Conservation (phyloP, 2,329 filamentous ascomycete species). For the Kalaharituber pfeilii region DNA sequence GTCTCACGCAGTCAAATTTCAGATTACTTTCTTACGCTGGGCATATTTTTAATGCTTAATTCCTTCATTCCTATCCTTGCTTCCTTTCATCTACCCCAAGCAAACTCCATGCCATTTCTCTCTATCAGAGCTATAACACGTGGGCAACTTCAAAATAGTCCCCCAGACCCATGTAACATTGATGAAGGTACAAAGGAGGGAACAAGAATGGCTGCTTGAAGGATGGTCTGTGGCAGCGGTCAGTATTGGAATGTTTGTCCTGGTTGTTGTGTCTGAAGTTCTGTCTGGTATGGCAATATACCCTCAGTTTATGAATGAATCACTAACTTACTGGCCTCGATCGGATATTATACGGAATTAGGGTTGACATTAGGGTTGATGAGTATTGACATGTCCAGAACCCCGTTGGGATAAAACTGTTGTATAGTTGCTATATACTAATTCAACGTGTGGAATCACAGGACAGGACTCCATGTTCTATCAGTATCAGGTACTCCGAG, state of each 20-base stretch:
- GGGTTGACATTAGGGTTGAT: background rate
- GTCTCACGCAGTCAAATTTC: no score
- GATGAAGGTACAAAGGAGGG: background rate
- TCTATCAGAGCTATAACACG: background rate
- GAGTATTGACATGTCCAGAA: background rate
- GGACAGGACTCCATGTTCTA: conserved; percentile 1
- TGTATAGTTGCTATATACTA: background rate
- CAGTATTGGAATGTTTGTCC: background rate
- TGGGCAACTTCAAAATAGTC: background rate
- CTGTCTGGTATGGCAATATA: background rate
- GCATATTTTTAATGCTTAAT: background rate
- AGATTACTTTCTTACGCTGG: no score
- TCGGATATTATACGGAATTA: background rate
- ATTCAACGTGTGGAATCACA: background rate
- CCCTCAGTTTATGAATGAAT: background rate
- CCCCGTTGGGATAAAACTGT: background rate
- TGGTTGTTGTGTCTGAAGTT: background rate
- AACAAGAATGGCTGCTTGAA: background rate
- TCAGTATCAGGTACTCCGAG: background rate
- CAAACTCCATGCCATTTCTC: background rate
- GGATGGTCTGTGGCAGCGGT: background rate
- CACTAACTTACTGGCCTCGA: background rate
- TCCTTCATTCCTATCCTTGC: background rate
- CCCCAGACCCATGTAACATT: background rate
- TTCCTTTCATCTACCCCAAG: background rate